Conservation (phyloP, 306 rosid genomes). For the Datisca glomerata region DNA sequence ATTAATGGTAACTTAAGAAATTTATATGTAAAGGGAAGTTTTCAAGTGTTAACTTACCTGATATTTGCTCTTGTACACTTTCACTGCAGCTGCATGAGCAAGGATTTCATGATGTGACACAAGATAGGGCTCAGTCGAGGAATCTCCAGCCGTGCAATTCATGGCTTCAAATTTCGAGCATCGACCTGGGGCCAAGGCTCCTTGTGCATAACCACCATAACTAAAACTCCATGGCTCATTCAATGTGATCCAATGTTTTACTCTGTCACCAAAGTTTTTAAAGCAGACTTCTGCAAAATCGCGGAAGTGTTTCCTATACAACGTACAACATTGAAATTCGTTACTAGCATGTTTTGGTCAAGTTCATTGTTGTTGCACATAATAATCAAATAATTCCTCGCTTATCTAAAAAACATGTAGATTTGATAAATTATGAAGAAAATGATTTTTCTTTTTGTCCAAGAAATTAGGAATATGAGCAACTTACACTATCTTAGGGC, state of each 20-base stretch:
- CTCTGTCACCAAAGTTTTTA: slow-evolving; percentile 52
- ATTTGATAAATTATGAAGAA: not conserved
- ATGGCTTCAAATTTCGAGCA: slow-evolving; percentile 38
- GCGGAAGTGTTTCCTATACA: slow-evolving; percentile 23
- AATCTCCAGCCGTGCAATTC: slow-evolving; percentile 12
- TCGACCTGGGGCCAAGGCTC: slow-evolving; percentile 42
- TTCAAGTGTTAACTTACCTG: too few species aligned
- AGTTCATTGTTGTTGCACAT: not conserved
- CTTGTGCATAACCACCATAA: slow-evolving; percentile 29
- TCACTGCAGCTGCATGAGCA: slow-evolving; percentile 15
- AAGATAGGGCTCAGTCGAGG: slow-evolving; percentile 17
- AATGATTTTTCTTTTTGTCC: too few species aligned
- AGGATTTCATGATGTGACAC: slow-evolving; percentile 13
- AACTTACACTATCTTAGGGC: slow-evolving; percentile 30
- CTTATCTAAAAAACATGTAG: not conserved
- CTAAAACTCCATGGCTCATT: slow-evolving; percentile 45
- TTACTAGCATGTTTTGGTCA: too few species aligned
- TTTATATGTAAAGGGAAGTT: too few species aligned
- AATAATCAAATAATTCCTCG: too few species aligned
- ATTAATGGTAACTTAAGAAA: too few species aligned
- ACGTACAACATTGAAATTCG: too few species aligned
- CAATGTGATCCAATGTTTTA: slow-evolving; percentile 58
- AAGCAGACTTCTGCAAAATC: slow-evolving; percentile 56
- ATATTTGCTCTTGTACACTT: not conserved
- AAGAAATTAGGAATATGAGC: not conserved